Evolutionary conservation across 805 yeast genomes (phyloP), one percentile per base, ranked within the genome.

Genomic region (Wickerhamiella occidentalis): DNA sequence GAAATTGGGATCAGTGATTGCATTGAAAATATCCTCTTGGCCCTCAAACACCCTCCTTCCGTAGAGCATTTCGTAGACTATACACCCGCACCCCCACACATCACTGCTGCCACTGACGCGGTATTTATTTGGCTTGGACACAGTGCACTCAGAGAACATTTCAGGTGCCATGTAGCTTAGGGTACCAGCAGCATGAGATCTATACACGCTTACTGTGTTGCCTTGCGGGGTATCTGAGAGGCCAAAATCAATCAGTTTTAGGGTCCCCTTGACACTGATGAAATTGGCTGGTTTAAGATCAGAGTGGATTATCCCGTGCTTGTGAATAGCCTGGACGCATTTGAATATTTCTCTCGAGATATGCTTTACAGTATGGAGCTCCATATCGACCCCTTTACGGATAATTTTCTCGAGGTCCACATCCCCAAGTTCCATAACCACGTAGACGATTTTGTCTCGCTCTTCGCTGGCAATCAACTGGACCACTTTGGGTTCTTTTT

Each of bases 101-200:
- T 92, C 98, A 1, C 96, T 83, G 0, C 97, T 95, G 58, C 80
- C 82, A 1, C 97, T 96, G 13, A 88, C 94, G 64, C 78, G 84
- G 90, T 35, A 33, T 29, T 33, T 33, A 21, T 42, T 42, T 8
- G 48, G 38, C 15, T 40, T 42, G 28, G 45, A 22, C 13, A 30
- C n/a, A 6, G 40, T 52, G 52, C 71, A 77, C 63, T 82, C 94
- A 41, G 82, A 72, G 52, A 90, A 67, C 0, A 96, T 85, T 64
- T 90, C 98, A 0, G 98, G 98, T 0, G 98, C 96, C 97, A 90
- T 92, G 63, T 90, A 92, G 62, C 84, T 86, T 1, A 96, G 95
- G 0, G 98, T 90, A 3, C 98, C 98, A 47, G 87, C 82, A 62
- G 86, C 96, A 5, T 86, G 76, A 52, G 85, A 94, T 51, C 96